Percentiles rank a stretch among this genome's conserved stretches.
Evolutionary conservation across 768 basidiomycete species (phyloP).

Genomic region (Paxillus involutus): DNA sequence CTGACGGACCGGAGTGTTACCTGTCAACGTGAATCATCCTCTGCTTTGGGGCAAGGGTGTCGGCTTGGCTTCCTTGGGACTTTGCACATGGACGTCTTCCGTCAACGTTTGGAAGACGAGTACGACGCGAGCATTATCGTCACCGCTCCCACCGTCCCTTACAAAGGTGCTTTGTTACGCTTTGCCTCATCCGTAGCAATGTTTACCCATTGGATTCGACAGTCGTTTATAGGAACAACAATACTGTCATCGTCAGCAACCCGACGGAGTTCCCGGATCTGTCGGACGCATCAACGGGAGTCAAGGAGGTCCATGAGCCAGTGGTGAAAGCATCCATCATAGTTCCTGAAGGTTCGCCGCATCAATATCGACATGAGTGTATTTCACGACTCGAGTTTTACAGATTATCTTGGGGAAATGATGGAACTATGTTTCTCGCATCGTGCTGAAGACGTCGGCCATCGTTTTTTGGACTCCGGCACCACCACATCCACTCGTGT

Average conservation of each 20-base stretch:
- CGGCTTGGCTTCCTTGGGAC: slow-evolving; percentile 95
- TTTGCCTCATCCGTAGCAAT: background rate
- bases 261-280: slow-evolving; percentile 94
- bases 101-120: slow-evolving; percentile 95
- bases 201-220: slow-evolving; percentile 1
- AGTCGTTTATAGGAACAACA: slow-evolving; percentile 78
- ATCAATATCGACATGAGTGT: background rate
- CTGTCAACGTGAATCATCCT: slow-evolving; percentile 87
- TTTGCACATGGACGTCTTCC: slow-evolving; percentile 94
- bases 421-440: slow-evolving; percentile 91
- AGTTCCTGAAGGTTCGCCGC: slow-evolving; percentile 76
- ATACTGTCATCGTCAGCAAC: slow-evolving; percentile 74
- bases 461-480: slow-evolving; percentile 75
- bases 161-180: slow-evolving; percentile 55
- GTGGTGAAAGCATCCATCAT: slow-evolving; percentile 93
- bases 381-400: background rate
- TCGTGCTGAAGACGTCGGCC: slow-evolving; percentile 80
- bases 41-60: slow-evolving; percentile 93
- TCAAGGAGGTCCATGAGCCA: slow-evolving; percentile 86
- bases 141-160: slow-evolving; percentile 95
- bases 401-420: slow-evolving; percentile 94
- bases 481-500: slow-evolving; percentile 50
- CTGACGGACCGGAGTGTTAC: slow-evolving; percentile 89
- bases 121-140: slow-evolving; percentile 93
- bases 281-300: slow-evolving; percentile 54